A percentile compares a stretch with the other conserved stretches of the same genome.
These are phyloP conservation scores for Penicillium palitans DNA, from an alignment of 2,329 filamentous ascomycete species.

Conservation along the genomic window DNA sequence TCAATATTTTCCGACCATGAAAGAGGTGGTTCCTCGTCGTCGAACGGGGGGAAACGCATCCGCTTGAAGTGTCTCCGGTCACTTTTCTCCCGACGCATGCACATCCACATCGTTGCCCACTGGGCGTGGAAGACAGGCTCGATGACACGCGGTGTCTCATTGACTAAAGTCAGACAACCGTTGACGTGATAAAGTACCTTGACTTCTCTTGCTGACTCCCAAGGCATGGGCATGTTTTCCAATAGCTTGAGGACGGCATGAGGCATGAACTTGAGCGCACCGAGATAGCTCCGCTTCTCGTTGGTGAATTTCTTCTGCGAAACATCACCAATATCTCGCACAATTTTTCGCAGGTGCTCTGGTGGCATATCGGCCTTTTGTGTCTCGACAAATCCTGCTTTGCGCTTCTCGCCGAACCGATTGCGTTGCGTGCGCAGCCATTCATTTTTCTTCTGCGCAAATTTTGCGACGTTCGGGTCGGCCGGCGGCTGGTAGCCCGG, in stretches of 20 bases:
- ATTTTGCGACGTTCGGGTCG: constrained; percentile 86
- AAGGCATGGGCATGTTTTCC: constrained; percentile 99
- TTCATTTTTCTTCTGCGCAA: constrained; percentile 98
- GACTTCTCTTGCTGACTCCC: constrained; percentile 94
- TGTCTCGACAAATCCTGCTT: constrained; percentile 93
- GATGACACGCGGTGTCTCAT: constrained; percentile 94
- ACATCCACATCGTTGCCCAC: constrained; percentile 99
- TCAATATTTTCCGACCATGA: constrained; percentile 99
- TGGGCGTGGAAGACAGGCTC: constrained; percentile 97
- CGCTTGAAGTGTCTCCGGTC: constrained; percentile 95
- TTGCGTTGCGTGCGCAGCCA: constrained; percentile 91
- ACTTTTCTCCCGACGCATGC: constrained; percentile 97
- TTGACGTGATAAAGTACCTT: constrained; percentile 99
- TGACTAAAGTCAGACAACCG: constrained; percentile 92
- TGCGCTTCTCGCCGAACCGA: constrained; percentile 94
- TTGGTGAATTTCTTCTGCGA: constrained; percentile 99
- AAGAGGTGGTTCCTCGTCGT: constrained; percentile 95
- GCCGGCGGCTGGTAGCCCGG: constrained; percentile 79
- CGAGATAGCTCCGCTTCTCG: constrained; percentile 96
- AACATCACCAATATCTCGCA: constrained; percentile 97
- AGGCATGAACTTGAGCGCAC: constrained; percentile 98
- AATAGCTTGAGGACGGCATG: constrained; percentile 95
- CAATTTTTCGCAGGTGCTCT: constrained; percentile 96
- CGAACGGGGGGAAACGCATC: constrained; percentile 98
- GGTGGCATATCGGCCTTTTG: constrained; percentile 99